Base-by-base conservation (phyloP, 805 yeast genomes). In the Gaillardinia entomophila region DNA sequence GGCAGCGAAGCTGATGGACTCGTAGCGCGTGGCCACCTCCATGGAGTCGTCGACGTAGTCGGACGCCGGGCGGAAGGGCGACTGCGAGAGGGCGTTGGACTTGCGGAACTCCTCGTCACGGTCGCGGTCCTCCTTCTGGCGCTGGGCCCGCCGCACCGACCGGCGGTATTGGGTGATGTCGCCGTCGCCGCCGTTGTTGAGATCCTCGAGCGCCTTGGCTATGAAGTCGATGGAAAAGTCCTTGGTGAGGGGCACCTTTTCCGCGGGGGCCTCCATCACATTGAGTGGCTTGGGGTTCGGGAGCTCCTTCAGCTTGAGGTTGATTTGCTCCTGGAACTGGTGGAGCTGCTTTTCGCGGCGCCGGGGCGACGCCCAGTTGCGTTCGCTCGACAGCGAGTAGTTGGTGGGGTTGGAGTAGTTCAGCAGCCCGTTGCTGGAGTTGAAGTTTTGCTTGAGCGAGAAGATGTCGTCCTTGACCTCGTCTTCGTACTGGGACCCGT, bases 321-420 rank as follows among this genome's bases (percentile, higher is more conserved):
- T 63, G 32, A 66, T 63, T 37, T 56, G 55, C 27, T 59, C 62
- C 35, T 65, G 72, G 16, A 63, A 41, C 36, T 59, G 57, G 18
- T 46, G 45, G 25, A 57, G 44, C 38, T 56, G 62, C 36, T 51
- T 38, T 32, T 55, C 59, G 37, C 51, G 53, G 31, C 60, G 50
- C 18, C 67, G 46, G 3, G 72, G 72, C n/a, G 68, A 60, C 6
- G 68, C 59, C 72, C 72, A 66, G 39, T 60, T 59, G 28, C 69
- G 47, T 26, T 54, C 60, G 7, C 49, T 43, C 8, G 41, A 36
- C 24, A 37, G 39, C 12, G 55, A 39, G 29, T 38, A 38, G 31
- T 54, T 59, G 17, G 68, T 61, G 2, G 68, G 65, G 36, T 56
- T 53, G n/a, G 67, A 61, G 38, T 62, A 62, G 33, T 60, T 55